Evolutionary conservation across 139 green algal genomes (phyloP), one percentile per base, ranked within the genome.

Genomic region (Eudorina sp.): DNA sequence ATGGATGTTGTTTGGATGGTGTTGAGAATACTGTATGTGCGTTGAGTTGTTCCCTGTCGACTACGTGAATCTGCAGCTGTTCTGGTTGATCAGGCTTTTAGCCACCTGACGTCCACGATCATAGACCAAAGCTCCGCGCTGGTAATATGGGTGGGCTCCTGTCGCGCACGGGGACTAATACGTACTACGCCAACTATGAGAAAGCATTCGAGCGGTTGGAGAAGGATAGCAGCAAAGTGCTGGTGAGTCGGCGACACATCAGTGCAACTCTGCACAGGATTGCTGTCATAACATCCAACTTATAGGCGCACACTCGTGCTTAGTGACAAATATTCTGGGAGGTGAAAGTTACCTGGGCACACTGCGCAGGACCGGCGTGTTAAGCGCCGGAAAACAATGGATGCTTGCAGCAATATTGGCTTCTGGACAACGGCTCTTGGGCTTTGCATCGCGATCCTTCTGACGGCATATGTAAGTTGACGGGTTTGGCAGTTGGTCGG

Each of bases 151-250:
- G 84, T 0, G 21, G 6, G 6, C 19, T 66, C 0, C 45, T 76
- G 14, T 89, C 84, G 3, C 64, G 79, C 7, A 46, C 53, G 0
- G 43, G 51, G 0, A 68, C 64, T 0, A 74, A 88, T 34, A 51
- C 70, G 6, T 90, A 89, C 45, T 90, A 91, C 62, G 85, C 83
- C 5, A 92, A 81, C 53, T 94, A 94, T 51, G 91, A 94, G 58
- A 88, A 86, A 62, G 70, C 85, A 3, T 94, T 94, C 79, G 91
- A 92, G 31, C 75, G 85, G 3, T 46, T 94, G 29, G 85, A 91
- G n/a, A 85, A 84, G 48, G 89, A 94, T 31, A 53, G 46, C 43
- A 40, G 1, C 9, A 77, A 31, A 27, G 76, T 87, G 23, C n/a
- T 86, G 82, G 88, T 91, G 19, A 79, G 70, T 46, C 31, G 66